Evolutionary conservation across 2,329 filamentous ascomycete genomes (phyloP).

Genomic region (Microdochium bolleyi): DNA sequence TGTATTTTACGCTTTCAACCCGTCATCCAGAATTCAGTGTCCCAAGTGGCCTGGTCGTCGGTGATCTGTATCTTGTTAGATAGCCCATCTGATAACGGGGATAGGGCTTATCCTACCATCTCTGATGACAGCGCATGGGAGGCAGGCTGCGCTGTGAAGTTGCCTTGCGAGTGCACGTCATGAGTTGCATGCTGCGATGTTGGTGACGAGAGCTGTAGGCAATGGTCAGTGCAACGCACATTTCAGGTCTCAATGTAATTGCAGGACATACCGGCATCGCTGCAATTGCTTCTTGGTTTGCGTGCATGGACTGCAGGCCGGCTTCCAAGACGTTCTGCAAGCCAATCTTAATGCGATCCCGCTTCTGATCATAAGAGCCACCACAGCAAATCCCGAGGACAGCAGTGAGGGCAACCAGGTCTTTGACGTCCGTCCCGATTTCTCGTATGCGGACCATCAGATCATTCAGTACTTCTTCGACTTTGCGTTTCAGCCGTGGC

Average conservation of each 20-base stretch:
- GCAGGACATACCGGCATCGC: background rate
- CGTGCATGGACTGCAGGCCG: conserved; percentile 34
- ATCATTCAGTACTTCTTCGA: conserved; percentile 38
- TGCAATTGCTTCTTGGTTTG: conserved; percentile 24
- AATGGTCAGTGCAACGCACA: background rate
- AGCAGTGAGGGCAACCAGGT: conserved; percentile 38
- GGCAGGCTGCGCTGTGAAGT: background rate
- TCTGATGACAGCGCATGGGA: background rate
- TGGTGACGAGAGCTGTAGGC: background rate
- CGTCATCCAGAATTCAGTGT: background rate
- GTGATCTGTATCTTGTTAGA: background rate
- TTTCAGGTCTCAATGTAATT: background rate
- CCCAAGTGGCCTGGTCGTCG: background rate
- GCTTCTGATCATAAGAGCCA: conserved; percentile 27
- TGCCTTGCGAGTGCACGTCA: background rate
- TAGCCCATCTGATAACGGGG: background rate
- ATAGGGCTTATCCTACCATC: background rate
- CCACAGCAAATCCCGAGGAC: conserved; percentile 36
- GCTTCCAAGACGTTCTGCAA: conserved; percentile 34
- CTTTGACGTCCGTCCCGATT: conserved; percentile 40
- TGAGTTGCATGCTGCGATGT: background rate
- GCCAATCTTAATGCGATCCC: conserved; percentile 31
- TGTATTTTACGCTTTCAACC: background rate
- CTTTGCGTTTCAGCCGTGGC: conserved; percentile 17
- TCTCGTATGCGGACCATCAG: conserved; percentile 33